phyloP scores from a whole-genome alignment of 2,329 filamentous ascomycete genomes.

The Alternaria brassicicola region DNA sequence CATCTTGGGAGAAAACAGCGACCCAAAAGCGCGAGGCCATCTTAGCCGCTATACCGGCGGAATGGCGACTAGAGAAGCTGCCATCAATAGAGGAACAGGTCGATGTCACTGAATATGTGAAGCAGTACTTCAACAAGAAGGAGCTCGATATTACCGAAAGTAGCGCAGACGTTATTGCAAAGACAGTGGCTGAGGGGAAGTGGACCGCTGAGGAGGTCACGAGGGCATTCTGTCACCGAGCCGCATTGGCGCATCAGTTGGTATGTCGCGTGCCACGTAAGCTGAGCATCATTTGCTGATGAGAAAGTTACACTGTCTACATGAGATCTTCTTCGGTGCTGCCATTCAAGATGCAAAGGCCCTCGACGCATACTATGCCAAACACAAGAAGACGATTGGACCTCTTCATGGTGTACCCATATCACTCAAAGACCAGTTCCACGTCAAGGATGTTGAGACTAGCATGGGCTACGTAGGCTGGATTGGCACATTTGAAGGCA shows the following conservation, averaged over 20 bases:
- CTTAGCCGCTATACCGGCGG: conserved; percentile 60
- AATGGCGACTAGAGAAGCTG: conserved; percentile 60
- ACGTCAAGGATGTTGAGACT: conserved; percentile 55
- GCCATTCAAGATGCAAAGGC: conserved; percentile 52
- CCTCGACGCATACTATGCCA: conserved; percentile 50
- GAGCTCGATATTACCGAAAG: conserved; percentile 68
- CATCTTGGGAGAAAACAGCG: conserved; percentile 58
- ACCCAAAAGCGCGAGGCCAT: conserved; percentile 62
- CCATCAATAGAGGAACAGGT: conserved; percentile 59
- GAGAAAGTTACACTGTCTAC: conserved; percentile 44
- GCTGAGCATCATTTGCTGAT: background rate
- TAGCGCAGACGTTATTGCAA: conserved; percentile 62
- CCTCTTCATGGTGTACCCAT: conserved; percentile 56
- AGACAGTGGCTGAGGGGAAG: conserved; percentile 58
- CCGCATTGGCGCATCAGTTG: conserved; percentile 60
- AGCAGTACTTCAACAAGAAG: conserved; percentile 59
- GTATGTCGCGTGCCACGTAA: background rate
- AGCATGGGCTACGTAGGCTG: conserved; percentile 68
- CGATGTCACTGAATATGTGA: conserved; percentile 57
- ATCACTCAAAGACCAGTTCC: conserved; percentile 58
- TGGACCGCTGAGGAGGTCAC: conserved; percentile 65
- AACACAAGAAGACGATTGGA: conserved; percentile 46
- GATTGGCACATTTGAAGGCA: conserved; percentile 67
- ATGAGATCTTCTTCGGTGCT: conserved; percentile 57
- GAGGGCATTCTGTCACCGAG: conserved; percentile 63